Base-by-base conservation (phyloP, 495 filamentous ascomycete species). In the Neurospora sp. region DNA sequence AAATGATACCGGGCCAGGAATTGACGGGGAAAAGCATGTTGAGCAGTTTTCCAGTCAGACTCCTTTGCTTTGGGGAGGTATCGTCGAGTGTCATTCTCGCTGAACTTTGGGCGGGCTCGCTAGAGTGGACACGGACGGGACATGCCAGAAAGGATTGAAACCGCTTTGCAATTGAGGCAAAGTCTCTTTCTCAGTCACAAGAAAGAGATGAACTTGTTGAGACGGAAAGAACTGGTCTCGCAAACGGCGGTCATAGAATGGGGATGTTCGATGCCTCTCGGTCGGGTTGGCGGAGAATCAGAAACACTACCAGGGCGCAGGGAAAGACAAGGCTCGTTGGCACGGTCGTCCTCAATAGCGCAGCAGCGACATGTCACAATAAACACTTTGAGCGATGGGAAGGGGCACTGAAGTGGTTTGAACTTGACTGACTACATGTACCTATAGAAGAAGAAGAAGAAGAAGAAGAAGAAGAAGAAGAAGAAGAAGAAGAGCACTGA, bases 1-100 rank as follows among this genome's bases (percentile, higher is more conserved):
- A 44, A 2, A 8, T n/a, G 0, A n/a, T 16, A 42, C 42, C 7
- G 2, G 7, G 4, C 8, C 42, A 22, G n/a, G 5, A 48, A 48
- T 10, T 1, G 4, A 48, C 45, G 3, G 1, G 3, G 4, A 5
- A 8, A 48, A 5, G 8, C n/a, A 48, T 48, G 1, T 4, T 22
- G 0, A 0, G 1, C n/a, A 48, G 3, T 22, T 10, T 1, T 10
- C 22, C 3, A 1, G 0, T 12, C 1, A 3, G 8, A 45, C 3
- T 3, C 3, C 3, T 16, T 20, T 20, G 3, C 0, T 10, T 22
- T 0, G 20, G 1, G 1, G 20, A 22, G 20, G 0, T 53, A 53
- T 22, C 45, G 9, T 53, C 4, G 0, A 22, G 20, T 53, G 45
- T 9, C 3, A 3, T 9, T 45, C 3, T 45, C 17, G 7, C 16